Percentiles rank a stretch among this genome's conserved stretches.
Evolutionary conservation across 2,329 filamentous ascomycete species (phyloP).

Genomic region (Aspergillus aculeatus): DNA sequence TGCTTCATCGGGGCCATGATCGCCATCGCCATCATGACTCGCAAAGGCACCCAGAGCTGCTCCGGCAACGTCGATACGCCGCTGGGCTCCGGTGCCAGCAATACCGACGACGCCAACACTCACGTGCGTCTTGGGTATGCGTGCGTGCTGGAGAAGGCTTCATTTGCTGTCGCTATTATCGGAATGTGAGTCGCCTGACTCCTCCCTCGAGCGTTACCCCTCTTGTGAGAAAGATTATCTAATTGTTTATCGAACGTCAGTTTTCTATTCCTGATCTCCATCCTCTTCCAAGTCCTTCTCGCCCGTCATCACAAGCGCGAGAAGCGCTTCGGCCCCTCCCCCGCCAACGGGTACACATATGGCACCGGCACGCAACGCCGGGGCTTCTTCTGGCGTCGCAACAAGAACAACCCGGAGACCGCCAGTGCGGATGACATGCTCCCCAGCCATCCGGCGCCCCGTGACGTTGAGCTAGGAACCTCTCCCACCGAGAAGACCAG

Average conservation of each 20-base stretch:
- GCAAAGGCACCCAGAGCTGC: slow-evolving; percentile 67
- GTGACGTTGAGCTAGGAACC: slow-evolving; percentile 36
- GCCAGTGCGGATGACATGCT: slow-evolving; percentile 33
- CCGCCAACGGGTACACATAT: slow-evolving; percentile 66
- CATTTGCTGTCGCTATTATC: slow-evolving; percentile 74
- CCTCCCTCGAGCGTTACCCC: not conserved
- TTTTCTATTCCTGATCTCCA: slow-evolving; percentile 72
- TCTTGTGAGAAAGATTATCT: too few species aligned
- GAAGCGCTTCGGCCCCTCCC: slow-evolving; percentile 67
- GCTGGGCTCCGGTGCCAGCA: slow-evolving; percentile 63
- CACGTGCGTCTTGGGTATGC: slow-evolving; percentile 55
- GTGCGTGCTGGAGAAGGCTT: slow-evolving; percentile 74
- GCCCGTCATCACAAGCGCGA: slow-evolving; percentile 71
- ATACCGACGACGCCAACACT: slow-evolving; percentile 47
- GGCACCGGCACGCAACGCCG: slow-evolving; percentile 45
- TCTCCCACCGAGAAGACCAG: slow-evolving; percentile 8
- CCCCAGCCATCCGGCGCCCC: slow-evolving; percentile 40
- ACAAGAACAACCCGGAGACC: slow-evolving; percentile 45
- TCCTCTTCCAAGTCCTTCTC: slow-evolving; percentile 66
- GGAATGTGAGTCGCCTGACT: slow-evolving; percentile 59
- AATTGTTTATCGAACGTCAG: slow-evolving; percentile 23
- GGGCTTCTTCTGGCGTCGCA: slow-evolving; percentile 39
- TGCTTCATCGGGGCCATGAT: slow-evolving; percentile 75
- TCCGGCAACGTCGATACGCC: slow-evolving; percentile 63
- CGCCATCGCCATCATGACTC: slow-evolving; percentile 75